These are phyloP conservation scores for Xylaria longipes DNA, from an alignment of 495 filamentous ascomycete species.

Conservation along the genomic window DNA sequence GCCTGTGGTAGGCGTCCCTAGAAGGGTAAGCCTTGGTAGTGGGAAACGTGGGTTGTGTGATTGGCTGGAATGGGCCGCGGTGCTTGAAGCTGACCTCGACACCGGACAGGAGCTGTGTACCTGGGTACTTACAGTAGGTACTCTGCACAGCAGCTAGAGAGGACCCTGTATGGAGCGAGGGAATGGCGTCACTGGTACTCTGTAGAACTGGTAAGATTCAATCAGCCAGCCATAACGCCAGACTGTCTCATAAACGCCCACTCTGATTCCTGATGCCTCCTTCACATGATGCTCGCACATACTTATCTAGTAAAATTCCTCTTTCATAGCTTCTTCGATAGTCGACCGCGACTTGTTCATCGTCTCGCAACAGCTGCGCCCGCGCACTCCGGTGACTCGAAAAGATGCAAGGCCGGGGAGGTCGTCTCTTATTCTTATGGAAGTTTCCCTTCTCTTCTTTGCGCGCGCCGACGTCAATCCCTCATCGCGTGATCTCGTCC, in stretches of 20 bases:
- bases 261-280: neutral
- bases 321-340: neutral
- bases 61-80: constrained; percentile 4
- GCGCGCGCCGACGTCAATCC: constrained; percentile 1
- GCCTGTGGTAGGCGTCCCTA: neutral
- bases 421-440: constrained; percentile 4
- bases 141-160: neutral
- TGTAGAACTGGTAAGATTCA: too few species aligned
- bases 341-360: neutral
- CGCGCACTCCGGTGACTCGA: neutral
- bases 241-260: neutral
- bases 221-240: neutral
- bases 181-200: constrained; percentile 6
- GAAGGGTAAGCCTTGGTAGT: neutral
- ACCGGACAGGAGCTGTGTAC: neutral
- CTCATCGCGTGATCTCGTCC: constrained; percentile 4
- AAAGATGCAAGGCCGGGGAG: neutral
- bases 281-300: neutral
- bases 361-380: neutral
- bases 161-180: neutral
- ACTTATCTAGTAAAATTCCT: neutral
- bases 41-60: neutral
- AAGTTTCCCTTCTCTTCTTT: constrained; percentile 5
- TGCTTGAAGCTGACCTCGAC: constrained; percentile 5
- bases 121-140: neutral